phyloP scores from a whole-genome alignment of 2,329 filamentous ascomycete genomes.

The Monilinia fructigena region DNA sequence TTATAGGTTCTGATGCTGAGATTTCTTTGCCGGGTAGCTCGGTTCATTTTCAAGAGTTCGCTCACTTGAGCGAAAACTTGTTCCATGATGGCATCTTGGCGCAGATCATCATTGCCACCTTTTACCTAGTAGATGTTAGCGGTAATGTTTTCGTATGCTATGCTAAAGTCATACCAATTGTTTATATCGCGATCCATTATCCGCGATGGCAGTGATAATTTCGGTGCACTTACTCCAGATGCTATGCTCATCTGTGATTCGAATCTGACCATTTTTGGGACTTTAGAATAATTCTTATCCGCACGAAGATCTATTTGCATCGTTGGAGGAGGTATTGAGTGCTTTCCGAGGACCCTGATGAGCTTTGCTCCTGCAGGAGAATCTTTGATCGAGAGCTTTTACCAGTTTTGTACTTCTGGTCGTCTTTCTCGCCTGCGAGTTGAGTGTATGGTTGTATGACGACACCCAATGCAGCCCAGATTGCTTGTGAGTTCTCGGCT shows the following conservation, averaged over 20 bases:
- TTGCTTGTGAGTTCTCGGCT: constrained; percentile 50
- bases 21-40: constrained; percentile 81
- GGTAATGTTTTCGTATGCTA: not conserved
- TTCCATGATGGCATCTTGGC: constrained; percentile 98
- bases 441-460: constrained; percentile 66
- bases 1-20: constrained; percentile 95
- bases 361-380: constrained; percentile 63
- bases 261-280: constrained; percentile 73
- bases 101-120: constrained; percentile 90
- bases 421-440: constrained; percentile 64
- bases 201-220: constrained; percentile 78
- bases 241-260: constrained; percentile 79
- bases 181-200: constrained; percentile 76
- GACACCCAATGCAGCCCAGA: constrained; percentile 71
- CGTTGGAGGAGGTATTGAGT: constrained; percentile 81
- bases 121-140: constrained; percentile 61
- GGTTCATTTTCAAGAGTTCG: constrained; percentile 80
- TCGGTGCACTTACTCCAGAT: constrained; percentile 86
- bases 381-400: constrained; percentile 63
- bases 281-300: constrained; percentile 70
- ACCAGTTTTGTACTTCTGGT: constrained; percentile 65
- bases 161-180: constrained; percentile 60
- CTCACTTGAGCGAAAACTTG: constrained; percentile 98
- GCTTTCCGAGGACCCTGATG: constrained; percentile 59
- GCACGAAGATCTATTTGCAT: constrained; percentile 76